Base-by-base conservation (phyloP, 148 eudicot genomes). In the Pouteria glomerata region DNA sequence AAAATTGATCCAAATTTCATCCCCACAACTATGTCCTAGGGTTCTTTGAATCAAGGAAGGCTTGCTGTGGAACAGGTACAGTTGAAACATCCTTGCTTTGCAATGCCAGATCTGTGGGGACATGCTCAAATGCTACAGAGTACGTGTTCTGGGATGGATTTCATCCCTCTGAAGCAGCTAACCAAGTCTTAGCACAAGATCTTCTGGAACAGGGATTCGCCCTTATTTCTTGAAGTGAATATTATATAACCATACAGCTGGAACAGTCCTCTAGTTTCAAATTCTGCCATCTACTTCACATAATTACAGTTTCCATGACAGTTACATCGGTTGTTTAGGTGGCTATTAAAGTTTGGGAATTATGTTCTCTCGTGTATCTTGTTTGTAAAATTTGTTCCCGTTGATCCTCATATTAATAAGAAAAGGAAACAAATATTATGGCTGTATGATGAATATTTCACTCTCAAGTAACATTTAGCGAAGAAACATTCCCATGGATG, bases 101-200 rank as follows among this genome's bases (percentile, higher is more conserved):
- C 82, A 90, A 93, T 69, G 78, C 76, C 57, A 81, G 88, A 72
- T 86, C 95, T 0, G 62, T 81, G 15, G 97, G 92, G 4, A 90
- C 97, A 56, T 89, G 97, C 78, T 78, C 87, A 26, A 93, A 89
- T 71, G 89, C 96, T 42, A 82, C 90, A 65, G 65, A 82, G 66
- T 88, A 87, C 23, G 84, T 92, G 41, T 89, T 88, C 74, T 86
- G 96, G 97, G 97, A 90, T 68, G 96, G 96, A 44, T 88, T 88
- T 58, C 98, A 93, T 74, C 96, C 98, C 26, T 85, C 92, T 27
- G 90, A 90, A 80, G 86, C 93, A 3, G 93, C 90, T n/a, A 93
- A 93, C 74, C 75, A 85, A 66, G 78, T 78, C 56, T 60, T 89
- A 74, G 90, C 95, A 2, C 89, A 73, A 31, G 68, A 66, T 78